These are phyloP conservation scores for Lasiodiplodia citricola DNA, from an alignment of 2,329 filamentous ascomycete genomes.

Conservation along the genomic window DNA sequence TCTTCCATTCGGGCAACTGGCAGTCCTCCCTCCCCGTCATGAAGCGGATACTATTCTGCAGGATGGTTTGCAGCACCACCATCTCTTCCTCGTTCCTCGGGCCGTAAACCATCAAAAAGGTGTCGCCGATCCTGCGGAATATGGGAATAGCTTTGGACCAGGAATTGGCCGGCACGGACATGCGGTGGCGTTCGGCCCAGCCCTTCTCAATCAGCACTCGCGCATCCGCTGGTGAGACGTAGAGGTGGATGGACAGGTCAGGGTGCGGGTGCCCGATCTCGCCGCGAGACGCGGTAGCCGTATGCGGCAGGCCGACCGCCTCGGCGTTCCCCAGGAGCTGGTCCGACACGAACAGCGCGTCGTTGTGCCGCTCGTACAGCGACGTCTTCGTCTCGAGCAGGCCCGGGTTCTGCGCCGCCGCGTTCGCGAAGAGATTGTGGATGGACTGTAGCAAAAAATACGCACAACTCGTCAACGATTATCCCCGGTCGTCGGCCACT, in stretches of 20 bases:
- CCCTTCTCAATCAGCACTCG: conserved; percentile 17
- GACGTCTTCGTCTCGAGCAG: background rate
- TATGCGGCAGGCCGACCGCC: background rate
- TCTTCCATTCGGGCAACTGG: background rate
- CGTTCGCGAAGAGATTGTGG: background rate
- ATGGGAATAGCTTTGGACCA: background rate
- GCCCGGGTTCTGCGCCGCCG: background rate
- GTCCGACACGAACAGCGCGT: background rate
- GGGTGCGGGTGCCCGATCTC: conserved; percentile 7
- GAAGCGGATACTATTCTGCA: background rate
- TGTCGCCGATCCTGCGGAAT: background rate
- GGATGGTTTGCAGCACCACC: background rate
- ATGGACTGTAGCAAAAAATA: background rate
- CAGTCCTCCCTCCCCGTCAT: conserved; percentile 1
- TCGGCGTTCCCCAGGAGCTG: background rate
- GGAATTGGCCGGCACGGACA: background rate
- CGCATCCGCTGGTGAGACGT: conserved; percentile 7
- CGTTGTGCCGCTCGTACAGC: conserved; percentile 6
- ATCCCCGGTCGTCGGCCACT: too few species aligned
- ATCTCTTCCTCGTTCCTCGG: conserved; percentile 8
- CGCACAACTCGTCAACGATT: too few species aligned
- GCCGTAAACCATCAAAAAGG: conserved; percentile 9
- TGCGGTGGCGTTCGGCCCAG: conserved; percentile 7
- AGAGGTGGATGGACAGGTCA: conserved; percentile 8
- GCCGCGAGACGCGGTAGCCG: background rate